Conservation (phyloP, 2,329 filamentous ascomycete genomes). For the Zymoseptoria pseudotritici region DNA sequence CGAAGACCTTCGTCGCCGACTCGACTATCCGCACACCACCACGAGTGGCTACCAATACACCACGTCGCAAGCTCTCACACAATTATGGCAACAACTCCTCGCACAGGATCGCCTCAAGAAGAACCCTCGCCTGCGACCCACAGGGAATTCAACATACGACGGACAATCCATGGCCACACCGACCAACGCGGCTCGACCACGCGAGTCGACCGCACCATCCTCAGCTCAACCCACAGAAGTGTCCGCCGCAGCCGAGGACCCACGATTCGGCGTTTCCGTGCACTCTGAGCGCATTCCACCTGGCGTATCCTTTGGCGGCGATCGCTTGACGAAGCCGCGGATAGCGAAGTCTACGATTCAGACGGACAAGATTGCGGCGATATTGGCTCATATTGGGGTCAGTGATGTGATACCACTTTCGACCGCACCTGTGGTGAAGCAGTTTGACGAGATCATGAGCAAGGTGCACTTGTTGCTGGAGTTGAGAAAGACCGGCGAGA, state of each 20-base stretch:
- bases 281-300: slow-evolving; percentile 72
- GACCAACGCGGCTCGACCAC: slow-evolving; percentile 23
- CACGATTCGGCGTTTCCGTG: slow-evolving; percentile 68
- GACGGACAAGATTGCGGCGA: slow-evolving; percentile 65
- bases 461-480: slow-evolving; percentile 65
- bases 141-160: slow-evolving; percentile 20
- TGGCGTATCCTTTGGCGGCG: slow-evolving; percentile 84
- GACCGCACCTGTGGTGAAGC: slow-evolving; percentile 61
- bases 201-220: slow-evolving; percentile 41
- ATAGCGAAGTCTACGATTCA: slow-evolving; percentile 70
- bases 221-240: slow-evolving; percentile 43
- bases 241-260: slow-evolving; percentile 65
- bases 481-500: slow-evolving; percentile 65
- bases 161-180: slow-evolving; percentile 10
- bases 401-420: slow-evolving; percentile 65
- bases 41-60: slow-evolving; percentile 59
- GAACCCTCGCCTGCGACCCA: slow-evolving; percentile 47
- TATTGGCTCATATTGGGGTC: slow-evolving; percentile 64
- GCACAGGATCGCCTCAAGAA: slow-evolving; percentile 84
- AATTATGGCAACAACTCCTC: slow-evolving; percentile 74
- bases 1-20: slow-evolving; percentile 65
- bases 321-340: slow-evolving; percentile 70
- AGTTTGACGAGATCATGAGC: slow-evolving; percentile 64
- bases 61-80: slow-evolving; percentile 69
- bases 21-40: slow-evolving; percentile 67